Conservation (phyloP, 2,329 filamentous ascomycete species). For the Endoconidiophora laricicola region DNA sequence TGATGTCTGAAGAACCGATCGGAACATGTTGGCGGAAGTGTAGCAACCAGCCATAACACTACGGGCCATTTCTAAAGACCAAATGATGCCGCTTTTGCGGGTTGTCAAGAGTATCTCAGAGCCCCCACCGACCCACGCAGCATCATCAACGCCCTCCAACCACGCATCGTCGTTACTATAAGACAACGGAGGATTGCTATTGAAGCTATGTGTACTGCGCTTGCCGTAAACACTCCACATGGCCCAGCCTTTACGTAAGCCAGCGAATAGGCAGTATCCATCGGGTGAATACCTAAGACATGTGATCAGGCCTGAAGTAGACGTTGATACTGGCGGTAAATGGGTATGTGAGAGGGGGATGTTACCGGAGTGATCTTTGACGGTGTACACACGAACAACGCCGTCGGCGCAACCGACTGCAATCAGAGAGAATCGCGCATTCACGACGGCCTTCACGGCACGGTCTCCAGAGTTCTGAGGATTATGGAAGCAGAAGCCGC, state of each 20-base stretch:
- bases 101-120: slow-evolving; percentile 68
- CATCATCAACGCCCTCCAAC: slow-evolving; percentile 63
- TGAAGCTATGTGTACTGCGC: slow-evolving; percentile 69
- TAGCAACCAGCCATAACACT: slow-evolving; percentile 89
- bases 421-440: slow-evolving; percentile 86
- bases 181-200: slow-evolving; percentile 46
- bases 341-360: slow-evolving; percentile 76
- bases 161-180: slow-evolving; percentile 60
- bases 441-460: slow-evolving; percentile 66
- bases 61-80: slow-evolving; percentile 80
- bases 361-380: slow-evolving; percentile 83
- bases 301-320: slow-evolving; percentile 53
- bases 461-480: slow-evolving; percentile 42
- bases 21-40: slow-evolving; percentile 75
- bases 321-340: slow-evolving; percentile 47
- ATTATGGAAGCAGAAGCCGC: slow-evolving; percentile 77
- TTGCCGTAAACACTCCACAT: slow-evolving; percentile 98
- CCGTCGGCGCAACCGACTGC: slow-evolving; percentile 72
- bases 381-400: slow-evolving; percentile 74
- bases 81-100: slow-evolving; percentile 59
- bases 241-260: slow-evolving; percentile 83
- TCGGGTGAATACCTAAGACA: slow-evolving; percentile 80
- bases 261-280: slow-evolving; percentile 88
- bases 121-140: slow-evolving; percentile 74
- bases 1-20: slow-evolving; percentile 77